phyloP scores from a whole-genome alignment of 257 asterid genomes.

The Eucommia ulmoides region DNA sequence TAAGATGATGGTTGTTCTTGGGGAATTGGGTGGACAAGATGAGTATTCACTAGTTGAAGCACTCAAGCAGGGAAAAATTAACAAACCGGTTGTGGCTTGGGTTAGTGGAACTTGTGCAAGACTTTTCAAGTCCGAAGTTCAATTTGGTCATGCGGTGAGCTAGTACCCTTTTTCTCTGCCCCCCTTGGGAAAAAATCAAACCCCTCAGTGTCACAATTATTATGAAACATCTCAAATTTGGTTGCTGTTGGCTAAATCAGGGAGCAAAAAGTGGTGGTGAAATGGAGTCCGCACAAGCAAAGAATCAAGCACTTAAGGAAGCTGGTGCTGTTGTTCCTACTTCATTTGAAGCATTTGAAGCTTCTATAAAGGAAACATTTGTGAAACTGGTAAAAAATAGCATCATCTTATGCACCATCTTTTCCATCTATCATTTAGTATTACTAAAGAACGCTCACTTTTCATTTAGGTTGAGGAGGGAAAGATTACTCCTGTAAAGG shows the following conservation, averaged over 20 bases:
- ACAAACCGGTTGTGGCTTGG: conserved; percentile 96
- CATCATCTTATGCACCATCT: not conserved
- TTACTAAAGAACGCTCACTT: conserved; percentile 8
- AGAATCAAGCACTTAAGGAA: conserved; percentile 89
- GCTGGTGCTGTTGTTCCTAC: conserved; percentile 97
- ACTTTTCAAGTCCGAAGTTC: conserved; percentile 98
- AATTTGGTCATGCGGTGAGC: conserved; percentile 99
- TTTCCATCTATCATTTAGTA: conserved; percentile 13
- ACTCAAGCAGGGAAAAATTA: conserved; percentile 85
- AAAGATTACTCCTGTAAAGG: conserved; percentile 67
- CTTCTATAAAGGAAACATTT: conserved; percentile 68
- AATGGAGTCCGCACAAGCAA: conserved; percentile 98
- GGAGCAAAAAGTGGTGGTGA: conserved; percentile 99
- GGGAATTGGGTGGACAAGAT: conserved; percentile 99
- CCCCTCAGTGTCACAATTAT: not conserved
- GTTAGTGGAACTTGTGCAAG: conserved; percentile 98
- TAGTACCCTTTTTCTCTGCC: not conserved
- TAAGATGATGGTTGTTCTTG: conserved; percentile 93
- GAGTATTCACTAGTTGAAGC: conserved; percentile 98
- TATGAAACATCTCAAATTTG: conserved; percentile 1
- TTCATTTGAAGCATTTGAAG: conserved; percentile 92
- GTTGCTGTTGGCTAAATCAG: conserved; percentile 25
- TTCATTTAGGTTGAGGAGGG: conserved; percentile 57
- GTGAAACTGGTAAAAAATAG: conserved; percentile 43
- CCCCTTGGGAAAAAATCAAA: too few relatives aligned